phyloP scores from a whole-genome alignment of 2,329 filamentous ascomycete genomes.

The Emmonsiellopsis sp. region DNA sequence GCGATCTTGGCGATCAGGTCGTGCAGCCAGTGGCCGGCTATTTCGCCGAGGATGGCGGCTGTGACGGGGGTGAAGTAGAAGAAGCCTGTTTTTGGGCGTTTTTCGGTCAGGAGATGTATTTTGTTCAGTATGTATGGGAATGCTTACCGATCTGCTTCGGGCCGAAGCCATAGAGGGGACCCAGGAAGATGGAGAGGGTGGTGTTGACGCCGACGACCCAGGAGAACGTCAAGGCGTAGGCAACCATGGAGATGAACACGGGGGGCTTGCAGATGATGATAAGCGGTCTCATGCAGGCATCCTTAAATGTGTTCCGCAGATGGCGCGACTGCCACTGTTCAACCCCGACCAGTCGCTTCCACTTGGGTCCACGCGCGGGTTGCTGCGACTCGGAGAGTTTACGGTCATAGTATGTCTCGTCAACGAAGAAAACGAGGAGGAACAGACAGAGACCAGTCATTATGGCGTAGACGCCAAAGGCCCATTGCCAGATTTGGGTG shows the following conservation, averaged over 20 bases:
- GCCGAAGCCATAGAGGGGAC: constrained; percentile 43
- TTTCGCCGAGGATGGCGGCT: constrained; percentile 45
- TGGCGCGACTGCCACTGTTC: constrained; percentile 23
- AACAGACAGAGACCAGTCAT: constrained; percentile 25
- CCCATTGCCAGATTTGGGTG: constrained; percentile 27
- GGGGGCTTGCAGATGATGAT: constrained; percentile 31
- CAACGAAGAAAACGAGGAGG: constrained; percentile 24
- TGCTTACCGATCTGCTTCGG: constrained; percentile 40
- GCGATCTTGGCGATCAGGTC: constrained; percentile 41
- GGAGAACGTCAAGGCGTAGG: constrained; percentile 33
- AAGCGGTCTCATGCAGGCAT: constrained; percentile 28
- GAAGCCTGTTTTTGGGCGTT: constrained; percentile 23
- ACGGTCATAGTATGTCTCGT: constrained; percentile 33
- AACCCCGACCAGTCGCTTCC: constrained; percentile 25
- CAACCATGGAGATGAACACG: constrained; percentile 26
- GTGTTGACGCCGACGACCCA: constrained; percentile 47
- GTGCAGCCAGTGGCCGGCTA: constrained; percentile 49
- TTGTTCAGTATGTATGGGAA: background rate
- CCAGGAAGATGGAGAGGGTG: constrained; percentile 45
- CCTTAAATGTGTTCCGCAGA: constrained; percentile 23
- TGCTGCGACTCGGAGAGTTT: constrained; percentile 21
- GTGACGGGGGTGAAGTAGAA: constrained; percentile 54
- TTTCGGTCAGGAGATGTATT: background rate
- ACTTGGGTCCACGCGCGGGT: constrained; percentile 21
- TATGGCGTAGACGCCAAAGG: constrained; percentile 29